These are phyloP conservation scores for Pascua guehoae DNA, from an alignment of 1,284 basidiomycete species.

Conservation along the genomic window DNA sequence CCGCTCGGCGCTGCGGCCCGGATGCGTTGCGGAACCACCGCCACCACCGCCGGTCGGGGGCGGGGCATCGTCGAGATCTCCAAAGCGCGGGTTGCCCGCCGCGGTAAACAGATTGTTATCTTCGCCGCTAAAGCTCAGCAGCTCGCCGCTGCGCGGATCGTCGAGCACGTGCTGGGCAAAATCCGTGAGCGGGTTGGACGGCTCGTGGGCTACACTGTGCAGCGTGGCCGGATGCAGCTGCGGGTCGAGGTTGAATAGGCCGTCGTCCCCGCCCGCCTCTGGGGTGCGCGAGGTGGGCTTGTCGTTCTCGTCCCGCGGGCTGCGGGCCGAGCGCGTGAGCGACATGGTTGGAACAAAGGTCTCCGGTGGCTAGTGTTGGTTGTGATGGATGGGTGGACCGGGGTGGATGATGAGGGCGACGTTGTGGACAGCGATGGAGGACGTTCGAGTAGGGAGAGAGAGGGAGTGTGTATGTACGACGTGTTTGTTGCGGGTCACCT, in stretches of 20 bases:
- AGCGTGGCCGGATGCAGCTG: constrained; percentile 19
- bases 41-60: not conserved
- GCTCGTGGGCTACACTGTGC: constrained; percentile 12
- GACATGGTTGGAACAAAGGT: too few species aligned
- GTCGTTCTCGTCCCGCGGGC: too few species aligned
- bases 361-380: too few species aligned
- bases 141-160: constrained; percentile 4
- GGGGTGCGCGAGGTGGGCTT: not conserved
- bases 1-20: not conserved
- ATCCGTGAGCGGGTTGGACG: constrained; percentile 19
- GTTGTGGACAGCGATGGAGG: too few species aligned
- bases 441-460: too few species aligned
- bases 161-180: constrained; percentile 29
- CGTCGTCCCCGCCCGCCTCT: constrained; percentile 6
- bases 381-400: too few species aligned
- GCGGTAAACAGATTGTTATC: constrained; percentile 15
- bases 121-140: constrained; percentile 14
- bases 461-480: too few species aligned
- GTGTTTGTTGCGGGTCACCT: too few species aligned
- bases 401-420: too few species aligned
- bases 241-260: constrained; percentile 23
- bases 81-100: constrained; percentile 16
- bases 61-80: not conserved
- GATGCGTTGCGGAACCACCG: not conserved
- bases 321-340: too few species aligned